Base-by-base conservation (phyloP, 495 filamentous ascomycete species). In the Penicillium herquei region DNA sequence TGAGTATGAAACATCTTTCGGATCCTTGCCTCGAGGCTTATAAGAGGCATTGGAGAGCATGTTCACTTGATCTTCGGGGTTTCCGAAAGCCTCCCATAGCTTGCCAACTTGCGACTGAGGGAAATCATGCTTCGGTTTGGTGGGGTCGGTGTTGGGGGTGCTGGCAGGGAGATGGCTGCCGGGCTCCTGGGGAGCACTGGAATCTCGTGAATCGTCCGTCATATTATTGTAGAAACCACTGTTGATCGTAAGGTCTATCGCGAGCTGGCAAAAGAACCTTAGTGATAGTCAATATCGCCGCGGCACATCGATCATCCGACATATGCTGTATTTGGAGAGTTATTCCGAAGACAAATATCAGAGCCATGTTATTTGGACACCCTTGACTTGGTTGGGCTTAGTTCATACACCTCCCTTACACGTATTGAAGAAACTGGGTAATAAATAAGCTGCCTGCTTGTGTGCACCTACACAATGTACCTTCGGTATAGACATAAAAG, bases 131-230 rank as follows among this genome's bases (percentile, higher is more conserved):
- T 74, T 78, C 10, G 70, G 61, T 54, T 69, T 72, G 32, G 68
- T 62, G 12, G 67, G 55, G 31, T 65, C 51, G 54, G 57, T 47
- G n/a, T 60, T 54, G 10, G 64, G 49, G 3, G 45, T 62, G 59
- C 53, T 64, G 12, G 48, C 43, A 31, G 62, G 64, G 31, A 66
- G 59, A 6, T 66, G 56, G 10, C 37, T 61, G 0, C 45, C 57
- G 46, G 50, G 54, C 45, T 57, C 55, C 33, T 49, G 52, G 6
- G 52, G 11, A 39, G 61, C 45, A n/a, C 53, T 49, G 4, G 62
- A 35, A n/a, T 78, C 71, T 67, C 70, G 71, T 34, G 78, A 77
- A 61, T 85, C 79, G 52, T 78, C 82, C 33, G 83, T 73, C 84
- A 87, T 87, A 30, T 18, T 75, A 8, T 54, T 43, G 50, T 21